These are phyloP conservation scores for Boletus fagicola DNA, from an alignment of 768 basidiomycete genomes.

Conservation along the genomic window DNA sequence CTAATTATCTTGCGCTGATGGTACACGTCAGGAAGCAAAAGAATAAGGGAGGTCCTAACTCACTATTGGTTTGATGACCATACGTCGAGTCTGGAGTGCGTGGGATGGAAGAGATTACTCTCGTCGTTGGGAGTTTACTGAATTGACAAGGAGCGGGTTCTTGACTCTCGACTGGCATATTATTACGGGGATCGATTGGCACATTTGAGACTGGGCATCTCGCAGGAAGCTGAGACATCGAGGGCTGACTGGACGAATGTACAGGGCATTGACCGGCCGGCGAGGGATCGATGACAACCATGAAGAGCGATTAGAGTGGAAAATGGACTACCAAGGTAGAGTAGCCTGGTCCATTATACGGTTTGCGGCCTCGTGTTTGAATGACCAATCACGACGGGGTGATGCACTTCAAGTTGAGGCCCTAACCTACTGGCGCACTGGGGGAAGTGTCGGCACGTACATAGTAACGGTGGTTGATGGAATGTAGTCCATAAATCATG, in stretches of 20 bases:
- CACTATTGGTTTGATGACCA: conserved; percentile 14
- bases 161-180: conserved; percentile 15
- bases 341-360: neutral
- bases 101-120: conserved; percentile 7
- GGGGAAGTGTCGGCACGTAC: no score
- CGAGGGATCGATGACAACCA: neutral
- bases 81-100: conserved; percentile 8
- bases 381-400: neutral
- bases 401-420: neutral
- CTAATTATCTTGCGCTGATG: conserved; percentile 10
- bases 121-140: neutral
- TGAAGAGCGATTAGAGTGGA: neutral
- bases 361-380: neutral
- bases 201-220: conserved; percentile 4
- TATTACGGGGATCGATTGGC: conserved; percentile 7
- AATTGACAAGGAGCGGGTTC: neutral
- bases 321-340: neutral
- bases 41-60: neutral
- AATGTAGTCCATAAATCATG: neutral
- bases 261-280: neutral
- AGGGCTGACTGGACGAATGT: neutral
- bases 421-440: neutral
- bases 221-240: conserved; percentile 2
- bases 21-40: neutral
- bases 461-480: neutral